Conservation (phyloP, 31 red algal genomes). For the Bonnemaisonia californica region DNA sequence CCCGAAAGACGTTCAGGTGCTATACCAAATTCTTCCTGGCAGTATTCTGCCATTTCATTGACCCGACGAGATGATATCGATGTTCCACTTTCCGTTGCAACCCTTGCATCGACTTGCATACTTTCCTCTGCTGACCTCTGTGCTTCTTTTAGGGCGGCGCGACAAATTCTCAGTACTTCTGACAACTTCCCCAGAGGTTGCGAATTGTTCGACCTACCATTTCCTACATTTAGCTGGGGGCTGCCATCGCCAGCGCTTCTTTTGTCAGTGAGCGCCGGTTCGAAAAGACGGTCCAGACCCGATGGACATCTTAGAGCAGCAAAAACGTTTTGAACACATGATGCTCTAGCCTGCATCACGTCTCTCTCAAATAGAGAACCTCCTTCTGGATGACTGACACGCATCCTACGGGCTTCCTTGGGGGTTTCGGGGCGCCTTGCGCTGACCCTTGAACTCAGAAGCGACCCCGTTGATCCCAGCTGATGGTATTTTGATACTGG, state of each 20-base stretch:
- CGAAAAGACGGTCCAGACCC: constrained; percentile 36
- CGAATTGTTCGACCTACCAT: not conserved
- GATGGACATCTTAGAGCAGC: constrained; percentile 52
- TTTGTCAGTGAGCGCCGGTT: not conserved
- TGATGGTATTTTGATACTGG: not conserved
- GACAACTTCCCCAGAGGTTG: constrained; percentile 10
- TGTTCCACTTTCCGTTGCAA: constrained; percentile 33
- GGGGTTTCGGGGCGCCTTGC: constrained; percentile 18
- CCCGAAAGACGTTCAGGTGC: constrained; percentile 19
- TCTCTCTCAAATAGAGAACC: constrained; percentile 69
- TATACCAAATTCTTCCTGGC: constrained; percentile 61
- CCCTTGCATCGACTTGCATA: constrained; percentile 41
- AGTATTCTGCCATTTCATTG: constrained; percentile 45
- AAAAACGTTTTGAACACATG: constrained; percentile 65
- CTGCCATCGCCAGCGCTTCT: not conserved
- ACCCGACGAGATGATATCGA: constrained; percentile 48
- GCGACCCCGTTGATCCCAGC: constrained; percentile 41
- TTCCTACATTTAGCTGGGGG: not conserved
- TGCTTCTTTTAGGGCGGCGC: constrained; percentile 40
- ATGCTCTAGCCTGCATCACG: constrained; percentile 33
- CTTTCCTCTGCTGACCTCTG: constrained; percentile 52
- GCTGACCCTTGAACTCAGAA: constrained; percentile 46
- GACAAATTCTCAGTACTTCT: constrained; percentile 59
- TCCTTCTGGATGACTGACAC: constrained; percentile 67
- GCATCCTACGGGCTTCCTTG: constrained; percentile 57